Base-by-base conservation (phyloP, 177 flowering plant genomes). In the Tripterygium wilfordii region DNA sequence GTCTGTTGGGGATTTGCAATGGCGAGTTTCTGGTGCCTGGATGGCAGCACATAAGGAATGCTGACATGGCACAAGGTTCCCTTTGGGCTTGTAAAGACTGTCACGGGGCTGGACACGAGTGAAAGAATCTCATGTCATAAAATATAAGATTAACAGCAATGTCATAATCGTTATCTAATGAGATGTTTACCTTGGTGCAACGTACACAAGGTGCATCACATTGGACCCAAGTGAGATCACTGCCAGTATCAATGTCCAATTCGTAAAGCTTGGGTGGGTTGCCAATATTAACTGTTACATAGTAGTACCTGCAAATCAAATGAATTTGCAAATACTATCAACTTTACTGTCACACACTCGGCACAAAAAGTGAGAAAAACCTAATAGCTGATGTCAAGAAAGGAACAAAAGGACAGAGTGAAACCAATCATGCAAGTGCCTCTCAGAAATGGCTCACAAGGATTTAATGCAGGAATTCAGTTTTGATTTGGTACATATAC, bases 161-260 rank as follows among this genome's bases (percentile, higher is more conserved):
- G 33, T 6, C 12, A 30, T 30, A 6, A 7, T 10, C 14, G 38
- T 15, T n/a, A 13, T 10, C 5, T 10, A 2, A 21, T 4, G 18
- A 9, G 2, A 13, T 2, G 12, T 16, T 61, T 69, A 92, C 98
- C 72, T 62, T 50, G 10, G 62, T 59, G 55, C 96, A 92, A 17
- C 68, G 58, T 10, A 52, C 51, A 55, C 98, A 88, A 38, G 98
- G 98, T 22, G 89, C 94, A 60, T 92, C 85, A 63, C 95, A 92
- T 57, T 88, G 95, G 36, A 92, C 72, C 98, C 98, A 92, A 23
- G 96, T 82, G 46, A 92, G 83, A 46, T 88, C 94, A 56, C 98
- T 92, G 49, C 98, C 98, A 1, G 94, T 75, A 71, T 92, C 98
- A 22, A 89, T 65, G 58, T 92, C 95, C 22, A 92, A 79, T 49